A percentile compares a stretch with the other conserved stretches of the same genome.
These are phyloP conservation scores for Melocanna baccifera DNA, from an alignment of 176 grass and related monocot genomes.

Conservation along the genomic window DNA sequence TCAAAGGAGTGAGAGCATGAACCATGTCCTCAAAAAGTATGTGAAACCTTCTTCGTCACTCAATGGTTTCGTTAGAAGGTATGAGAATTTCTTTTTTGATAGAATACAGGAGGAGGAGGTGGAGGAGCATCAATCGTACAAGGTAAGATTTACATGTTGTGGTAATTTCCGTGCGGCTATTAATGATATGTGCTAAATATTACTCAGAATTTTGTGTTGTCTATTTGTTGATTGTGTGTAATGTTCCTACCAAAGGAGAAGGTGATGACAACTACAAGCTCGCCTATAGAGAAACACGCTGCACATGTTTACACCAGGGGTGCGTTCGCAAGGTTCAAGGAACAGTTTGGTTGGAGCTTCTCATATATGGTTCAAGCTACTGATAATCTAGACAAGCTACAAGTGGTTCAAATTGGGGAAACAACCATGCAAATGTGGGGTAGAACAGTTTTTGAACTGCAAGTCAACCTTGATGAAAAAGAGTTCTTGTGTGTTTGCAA, in stretches of 20 bases:
- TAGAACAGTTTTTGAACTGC: fast-evolving
- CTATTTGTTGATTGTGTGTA: not conserved
- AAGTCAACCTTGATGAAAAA: fast-evolving
- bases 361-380: not conserved
- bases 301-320: not conserved
- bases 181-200: too few species aligned
- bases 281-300: not conserved
- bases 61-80: not conserved
- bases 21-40: not conserved
- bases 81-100: not conserved
- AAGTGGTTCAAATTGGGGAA: too few species aligned
- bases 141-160: not conserved
- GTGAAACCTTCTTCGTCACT: not conserved
- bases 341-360: not conserved
- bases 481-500: not conserved
- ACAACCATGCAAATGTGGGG: too few species aligned
- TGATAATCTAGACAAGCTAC: fast-evolving
- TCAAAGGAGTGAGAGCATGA: not conserved
- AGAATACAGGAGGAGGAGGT: not conserved
- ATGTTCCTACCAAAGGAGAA: not conserved
- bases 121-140: not conserved
- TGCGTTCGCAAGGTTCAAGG: not conserved
- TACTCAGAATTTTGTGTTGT: too few species aligned
- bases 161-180: too few species aligned
- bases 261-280: not conserved